Conservation (phyloP, 352 stramenopile genomes). For the Phytophthora pisi region DNA sequence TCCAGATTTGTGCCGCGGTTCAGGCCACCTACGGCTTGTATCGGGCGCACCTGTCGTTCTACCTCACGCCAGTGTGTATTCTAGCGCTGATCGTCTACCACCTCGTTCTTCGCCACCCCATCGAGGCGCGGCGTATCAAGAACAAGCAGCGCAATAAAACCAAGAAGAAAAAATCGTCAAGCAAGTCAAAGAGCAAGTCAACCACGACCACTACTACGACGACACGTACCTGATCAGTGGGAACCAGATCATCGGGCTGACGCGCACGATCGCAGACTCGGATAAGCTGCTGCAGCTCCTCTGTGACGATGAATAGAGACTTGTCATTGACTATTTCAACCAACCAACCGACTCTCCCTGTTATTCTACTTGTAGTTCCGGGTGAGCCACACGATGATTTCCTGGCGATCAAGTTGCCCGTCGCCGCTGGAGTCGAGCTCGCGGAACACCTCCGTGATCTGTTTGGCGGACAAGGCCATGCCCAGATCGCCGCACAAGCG, state of each 20-base stretch:
- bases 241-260: constrained; percentile 77
- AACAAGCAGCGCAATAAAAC: constrained; percentile 62
- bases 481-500: constrained; percentile 68
- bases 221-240: constrained; percentile 73
- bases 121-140: constrained; percentile 61
- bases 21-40: constrained; percentile 52
- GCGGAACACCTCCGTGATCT: constrained; percentile 61
- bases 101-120: constrained; percentile 48
- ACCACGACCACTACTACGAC: constrained; percentile 13
- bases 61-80: constrained; percentile 49
- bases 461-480: constrained; percentile 63
- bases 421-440: constrained; percentile 70
- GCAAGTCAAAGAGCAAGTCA: constrained; percentile 44
- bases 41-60: constrained; percentile 61
- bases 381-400: constrained; percentile 67
- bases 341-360: background rate
- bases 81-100: constrained; percentile 62
- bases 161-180: constrained; percentile 61
- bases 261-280: constrained; percentile 79
- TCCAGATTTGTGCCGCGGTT: constrained; percentile 54
- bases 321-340: constrained; percentile 19
- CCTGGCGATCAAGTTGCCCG: constrained; percentile 58
- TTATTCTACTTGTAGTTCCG: constrained; percentile 41
- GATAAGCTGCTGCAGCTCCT: constrained; percentile 80
- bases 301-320: constrained; percentile 46